These are phyloP conservation scores for Neopestalotiopsis clavispora DNA, from an alignment of 2,329 filamentous ascomycete species.

Conservation along the genomic window DNA sequence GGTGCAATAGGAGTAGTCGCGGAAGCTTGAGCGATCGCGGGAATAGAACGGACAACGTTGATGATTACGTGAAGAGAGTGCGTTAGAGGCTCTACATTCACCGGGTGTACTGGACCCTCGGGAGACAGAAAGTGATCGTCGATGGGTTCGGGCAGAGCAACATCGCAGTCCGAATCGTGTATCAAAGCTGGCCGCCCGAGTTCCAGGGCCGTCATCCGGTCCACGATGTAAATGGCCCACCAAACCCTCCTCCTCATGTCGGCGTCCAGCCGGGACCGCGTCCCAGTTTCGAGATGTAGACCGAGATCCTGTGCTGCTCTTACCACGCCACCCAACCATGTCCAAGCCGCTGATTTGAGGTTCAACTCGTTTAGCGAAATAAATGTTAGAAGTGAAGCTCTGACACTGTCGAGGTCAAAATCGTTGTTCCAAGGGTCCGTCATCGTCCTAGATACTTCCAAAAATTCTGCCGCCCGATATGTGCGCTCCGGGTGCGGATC, in stretches of 20 bases:
- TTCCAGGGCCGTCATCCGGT: slow-evolving; percentile 81
- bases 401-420: slow-evolving; percentile 75
- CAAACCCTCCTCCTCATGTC: slow-evolving; percentile 89
- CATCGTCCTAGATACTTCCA: slow-evolving; percentile 72
- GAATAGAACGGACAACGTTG: slow-evolving; percentile 79
- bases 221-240: slow-evolving; percentile 93
- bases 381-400: slow-evolving; percentile 73
- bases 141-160: slow-evolving; percentile 76
- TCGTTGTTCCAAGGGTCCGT: slow-evolving; percentile 85
- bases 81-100: slow-evolving; percentile 60
- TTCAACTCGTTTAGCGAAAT: slow-evolving; percentile 88
- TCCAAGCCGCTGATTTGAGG: slow-evolving; percentile 82
- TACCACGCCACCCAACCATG: slow-evolving; percentile 82
- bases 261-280: slow-evolving; percentile 75
- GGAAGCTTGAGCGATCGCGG: slow-evolving; percentile 73
- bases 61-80: slow-evolving; percentile 80
- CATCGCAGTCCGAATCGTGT: slow-evolving; percentile 86
- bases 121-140: slow-evolving; percentile 79
- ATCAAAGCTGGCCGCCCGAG: slow-evolving; percentile 82
- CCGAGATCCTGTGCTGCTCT: slow-evolving; percentile 84
- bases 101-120: slow-evolving; percentile 57
- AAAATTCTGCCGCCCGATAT: slow-evolving; percentile 62
- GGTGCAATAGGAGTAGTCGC: slow-evolving; percentile 69
- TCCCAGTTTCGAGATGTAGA: slow-evolving; percentile 75
- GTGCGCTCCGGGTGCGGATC: slow-evolving; percentile 60